Evolutionary conservation across 768 basidiomycete genomes (phyloP).

Genomic region (Lactarius hengduanensis): DNA sequence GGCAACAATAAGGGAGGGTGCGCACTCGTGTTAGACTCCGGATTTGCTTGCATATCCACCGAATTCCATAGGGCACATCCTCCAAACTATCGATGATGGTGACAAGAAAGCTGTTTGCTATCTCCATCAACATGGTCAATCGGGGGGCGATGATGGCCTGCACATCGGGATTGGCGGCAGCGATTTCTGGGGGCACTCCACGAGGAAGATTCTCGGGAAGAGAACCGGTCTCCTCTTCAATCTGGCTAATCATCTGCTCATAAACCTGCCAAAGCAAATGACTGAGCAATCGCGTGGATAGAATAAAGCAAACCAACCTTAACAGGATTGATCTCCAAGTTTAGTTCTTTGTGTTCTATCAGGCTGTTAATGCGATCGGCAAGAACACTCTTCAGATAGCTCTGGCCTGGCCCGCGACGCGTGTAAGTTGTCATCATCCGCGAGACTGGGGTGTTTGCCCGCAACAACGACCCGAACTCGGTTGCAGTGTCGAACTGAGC

Average conservation of each 20-base stretch:
- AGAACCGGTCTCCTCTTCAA: constrained; percentile 94
- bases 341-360: constrained; percentile 99
- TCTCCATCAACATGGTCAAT: constrained; percentile 99
- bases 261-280: constrained; percentile 67
- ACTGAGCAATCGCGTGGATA: constrained; percentile 1
- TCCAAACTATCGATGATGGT: constrained; percentile 99
- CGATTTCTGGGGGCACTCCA: constrained; percentile 92
- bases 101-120: constrained; percentile 94
- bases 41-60: constrained; percentile 99
- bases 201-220: constrained; percentile 89
- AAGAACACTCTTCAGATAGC: constrained; percentile 95
- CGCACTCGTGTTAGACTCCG: constrained; percentile 89
- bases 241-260: constrained; percentile 99
- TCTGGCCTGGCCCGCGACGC: constrained; percentile 96
- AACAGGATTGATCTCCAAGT: constrained; percentile 97
- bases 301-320: constrained; percentile 56
- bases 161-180: constrained; percentile 90
- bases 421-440: constrained; percentile 99
- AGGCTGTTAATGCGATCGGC: constrained; percentile 98
- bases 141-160: constrained; percentile 98
- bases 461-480: constrained; percentile 96
- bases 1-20: constrained; percentile 16
- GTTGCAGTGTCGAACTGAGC: constrained; percentile 99
- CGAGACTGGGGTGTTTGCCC: constrained; percentile 98
- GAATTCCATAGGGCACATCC: constrained; percentile 96